Conservation (phyloP, 73 alveolate species). For the Durusdinium trenchii region DNA sequence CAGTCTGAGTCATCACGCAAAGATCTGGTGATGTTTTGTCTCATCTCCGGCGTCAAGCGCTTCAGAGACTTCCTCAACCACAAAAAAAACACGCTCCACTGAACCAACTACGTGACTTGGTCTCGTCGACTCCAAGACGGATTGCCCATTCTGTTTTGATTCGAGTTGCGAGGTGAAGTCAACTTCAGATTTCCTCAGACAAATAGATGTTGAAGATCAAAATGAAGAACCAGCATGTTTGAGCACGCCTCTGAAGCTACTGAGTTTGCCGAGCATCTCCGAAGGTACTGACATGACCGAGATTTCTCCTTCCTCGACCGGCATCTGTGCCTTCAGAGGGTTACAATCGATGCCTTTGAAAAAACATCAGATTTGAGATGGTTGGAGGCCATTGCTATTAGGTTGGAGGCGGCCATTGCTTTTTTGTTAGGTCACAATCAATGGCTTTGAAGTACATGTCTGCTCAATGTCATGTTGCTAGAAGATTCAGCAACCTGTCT, state of each 20-base stretch:
- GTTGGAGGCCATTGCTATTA: too few species aligned
- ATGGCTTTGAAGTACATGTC: too few species aligned
- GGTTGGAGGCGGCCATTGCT: too few species aligned
- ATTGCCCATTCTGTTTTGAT: too few species aligned
- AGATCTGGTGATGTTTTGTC: constrained; percentile 46
- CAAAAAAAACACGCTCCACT: background rate
- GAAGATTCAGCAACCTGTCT: too few species aligned
- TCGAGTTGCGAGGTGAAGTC: constrained; percentile 35
- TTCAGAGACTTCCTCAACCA: constrained; percentile 43
- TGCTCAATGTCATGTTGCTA: too few species aligned
- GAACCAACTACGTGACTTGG: background rate
- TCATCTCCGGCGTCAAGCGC: constrained; percentile 67
- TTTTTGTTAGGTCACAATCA: too few species aligned
- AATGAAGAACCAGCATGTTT: background rate
- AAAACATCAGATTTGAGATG: too few species aligned
- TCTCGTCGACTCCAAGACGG: background rate
- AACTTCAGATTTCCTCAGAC: constrained; percentile 19
- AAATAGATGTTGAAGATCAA: background rate
- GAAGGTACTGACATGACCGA: constrained; percentile 10
- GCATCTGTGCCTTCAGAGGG: constrained; percentile 4
- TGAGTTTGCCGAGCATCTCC: constrained; percentile 15
- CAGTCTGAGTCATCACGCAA: constrained; percentile 60
- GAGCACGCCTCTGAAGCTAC: background rate
- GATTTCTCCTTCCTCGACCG: constrained; percentile 48
- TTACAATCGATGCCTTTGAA: too few species aligned